A percentile compares a stretch with the other conserved stretches of the same genome.
phyloP scores from a whole-genome alignment of 192 early-diverging fungal species.

The Coemansia brasiliensis region DNA sequence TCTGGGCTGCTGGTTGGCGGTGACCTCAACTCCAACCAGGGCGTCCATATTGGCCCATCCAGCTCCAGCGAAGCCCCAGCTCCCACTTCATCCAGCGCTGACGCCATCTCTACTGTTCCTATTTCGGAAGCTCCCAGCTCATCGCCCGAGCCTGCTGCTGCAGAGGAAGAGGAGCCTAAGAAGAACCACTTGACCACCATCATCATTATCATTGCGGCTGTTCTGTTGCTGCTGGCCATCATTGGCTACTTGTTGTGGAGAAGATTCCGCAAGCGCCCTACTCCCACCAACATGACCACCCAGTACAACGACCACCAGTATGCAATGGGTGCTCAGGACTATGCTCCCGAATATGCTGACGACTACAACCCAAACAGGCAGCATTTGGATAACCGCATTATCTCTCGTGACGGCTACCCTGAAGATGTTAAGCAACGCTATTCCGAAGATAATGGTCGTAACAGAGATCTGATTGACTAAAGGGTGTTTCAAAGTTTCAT shows the following conservation, averaged over 20 bases:
- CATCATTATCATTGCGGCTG: constrained; percentile 26
- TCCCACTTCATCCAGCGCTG: neutral
- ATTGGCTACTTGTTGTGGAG: constrained; percentile 24
- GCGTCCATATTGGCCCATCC: neutral
- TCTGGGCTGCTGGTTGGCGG: constrained; percentile 28
- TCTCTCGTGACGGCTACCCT: neutral
- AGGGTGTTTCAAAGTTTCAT: no score
- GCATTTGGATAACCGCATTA: constrained; percentile 14
- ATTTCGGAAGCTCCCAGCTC: constrained; percentile 2
- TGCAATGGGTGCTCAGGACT: constrained; percentile 6
- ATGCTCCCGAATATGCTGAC: constrained; percentile 7
- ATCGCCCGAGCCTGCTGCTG: neutral
- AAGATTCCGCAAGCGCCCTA: constrained; percentile 27
- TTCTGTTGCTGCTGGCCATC: constrained; percentile 22
- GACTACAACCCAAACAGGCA: constrained; percentile 5
- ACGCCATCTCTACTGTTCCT: neutral
- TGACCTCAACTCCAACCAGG: constrained; percentile 19
- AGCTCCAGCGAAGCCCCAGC: neutral
- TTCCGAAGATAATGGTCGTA: neutral
- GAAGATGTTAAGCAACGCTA: neutral
- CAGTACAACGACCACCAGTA: constrained; percentile 24
- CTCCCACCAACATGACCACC: constrained; percentile 12
- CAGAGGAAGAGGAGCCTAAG: constrained; percentile 12
- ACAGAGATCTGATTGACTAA: constrained; percentile 8
- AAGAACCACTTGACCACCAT: constrained; percentile 22